Conservation (phyloP, 192 early-diverging fungal species). For the Coemansia sp. region DNA sequence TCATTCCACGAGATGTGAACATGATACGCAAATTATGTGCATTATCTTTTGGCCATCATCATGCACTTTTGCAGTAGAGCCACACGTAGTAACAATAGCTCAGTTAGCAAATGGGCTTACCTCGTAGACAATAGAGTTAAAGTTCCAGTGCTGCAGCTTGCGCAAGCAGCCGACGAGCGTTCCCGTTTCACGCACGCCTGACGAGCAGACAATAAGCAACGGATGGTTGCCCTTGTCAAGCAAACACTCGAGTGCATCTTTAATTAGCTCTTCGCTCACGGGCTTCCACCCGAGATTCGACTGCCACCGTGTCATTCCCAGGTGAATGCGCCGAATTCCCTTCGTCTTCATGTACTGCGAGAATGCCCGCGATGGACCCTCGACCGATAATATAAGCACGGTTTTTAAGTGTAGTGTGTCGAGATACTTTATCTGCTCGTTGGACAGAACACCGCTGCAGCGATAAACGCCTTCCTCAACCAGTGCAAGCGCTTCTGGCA, state of each 20-base stretch:
- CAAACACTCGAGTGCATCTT: conserved; percentile 88
- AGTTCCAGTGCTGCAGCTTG: conserved; percentile 93
- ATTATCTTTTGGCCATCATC: background rate
- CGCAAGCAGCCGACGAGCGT: conserved; percentile 89
- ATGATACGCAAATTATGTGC: conserved; percentile 1
- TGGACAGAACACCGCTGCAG: conserved; percentile 67
- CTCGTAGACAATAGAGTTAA: conserved; percentile 94
- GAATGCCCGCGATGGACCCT: conserved; percentile 73
- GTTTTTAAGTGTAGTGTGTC: conserved; percentile 75
- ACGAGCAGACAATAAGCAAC: conserved; percentile 88
- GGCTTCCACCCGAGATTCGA: conserved; percentile 81
- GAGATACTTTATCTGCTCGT: conserved; percentile 75
- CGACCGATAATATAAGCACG: conserved; percentile 76
- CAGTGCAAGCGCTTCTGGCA: conserved; percentile 83
- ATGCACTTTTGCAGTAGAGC: no score
- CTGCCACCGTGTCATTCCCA: conserved; percentile 67
- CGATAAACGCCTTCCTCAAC: conserved; percentile 89
- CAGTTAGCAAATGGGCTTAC: background rate
- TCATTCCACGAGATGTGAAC: background rate
- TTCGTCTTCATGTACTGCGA: conserved; percentile 72
- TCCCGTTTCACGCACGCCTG: conserved; percentile 93
- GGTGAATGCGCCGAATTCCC: conserved; percentile 64
- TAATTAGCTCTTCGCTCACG: conserved; percentile 90
- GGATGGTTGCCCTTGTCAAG: conserved; percentile 80
- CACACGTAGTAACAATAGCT: no score